Evolutionary conservation across 768 basidiomycete species (phyloP), one percentile per base, ranked within the genome.

Genomic region (Tricholoma matsutake): DNA sequence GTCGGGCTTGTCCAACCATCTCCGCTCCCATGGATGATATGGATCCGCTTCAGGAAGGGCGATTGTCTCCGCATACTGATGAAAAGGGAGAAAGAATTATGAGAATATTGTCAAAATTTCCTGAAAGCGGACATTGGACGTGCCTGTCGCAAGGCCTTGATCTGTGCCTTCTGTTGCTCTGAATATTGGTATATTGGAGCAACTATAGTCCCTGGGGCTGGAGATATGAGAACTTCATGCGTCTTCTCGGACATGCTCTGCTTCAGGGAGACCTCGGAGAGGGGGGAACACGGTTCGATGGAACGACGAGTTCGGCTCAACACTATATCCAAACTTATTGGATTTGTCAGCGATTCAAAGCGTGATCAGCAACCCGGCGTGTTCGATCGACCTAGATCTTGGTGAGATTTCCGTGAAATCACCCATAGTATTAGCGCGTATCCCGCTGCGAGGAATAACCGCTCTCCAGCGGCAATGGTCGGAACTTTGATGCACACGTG

Each of bases 1-100:
- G 73, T 86, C 91, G 37, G 84, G 81, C 71, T 75, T 84, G 63
- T 79, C 76, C 5, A 96, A 75, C 88, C 92, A 96, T 61, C 87
- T 82, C 18, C 78, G 72, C 72, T 96, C 93, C 90, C 91, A 93
- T 54, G 80, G 76, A 61, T 86, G 69, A 68, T 95, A 95, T 6
- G 87, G 74, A 68, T 96, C 91, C 11, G 81, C 79, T 37, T 79
- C 65, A 3, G 91, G 88, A 3, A 95, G 78, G 4, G 82, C 68
- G 41, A 90, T 75, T n/a, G 83, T 78, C 22, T 83, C 66, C 29
- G 90, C 85, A 65, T 90, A 90, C 92, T 94, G 64, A 34, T 54
- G 28, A 34, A 25, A 10, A 18, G 31, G n/a, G 57, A 37, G 28
- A 14, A 51, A 51, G 7, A 16, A 28, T 6, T n/a, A 52, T 60